Percentiles rank a stretch among this genome's conserved stretches.
Evolutionary conservation across 1,284 basidiomycete genomes (phyloP).

Genomic region (Marasmius tenuissimus): DNA sequence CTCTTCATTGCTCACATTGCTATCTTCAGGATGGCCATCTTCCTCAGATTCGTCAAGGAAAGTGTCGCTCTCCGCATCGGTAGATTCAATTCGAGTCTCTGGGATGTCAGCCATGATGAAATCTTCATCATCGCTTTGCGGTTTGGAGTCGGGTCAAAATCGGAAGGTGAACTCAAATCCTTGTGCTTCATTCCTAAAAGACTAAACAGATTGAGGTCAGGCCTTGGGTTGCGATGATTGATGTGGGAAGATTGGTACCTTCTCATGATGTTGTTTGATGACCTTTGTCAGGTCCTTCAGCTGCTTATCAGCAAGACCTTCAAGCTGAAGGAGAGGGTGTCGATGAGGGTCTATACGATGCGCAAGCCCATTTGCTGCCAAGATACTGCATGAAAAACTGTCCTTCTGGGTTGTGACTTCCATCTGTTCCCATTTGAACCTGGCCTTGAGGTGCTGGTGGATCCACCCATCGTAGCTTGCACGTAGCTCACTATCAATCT

Average conservation of each 20-base stretch:
- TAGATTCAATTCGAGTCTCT: neutral
- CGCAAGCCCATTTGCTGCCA: slow-evolving; percentile 1
- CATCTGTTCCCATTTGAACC: neutral
- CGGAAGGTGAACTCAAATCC: neutral
- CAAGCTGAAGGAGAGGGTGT: neutral
- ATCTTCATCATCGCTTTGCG: neutral
- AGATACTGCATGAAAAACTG: neutral
- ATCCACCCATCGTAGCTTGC: neutral
- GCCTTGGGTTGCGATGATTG: neutral
- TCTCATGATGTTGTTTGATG: neutral
- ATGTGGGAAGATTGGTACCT: neutral
- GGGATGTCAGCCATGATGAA: neutral
- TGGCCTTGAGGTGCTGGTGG: neutral
- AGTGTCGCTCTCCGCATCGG: no score
- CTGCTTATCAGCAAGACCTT: neutral
- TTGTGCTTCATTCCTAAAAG: neutral
- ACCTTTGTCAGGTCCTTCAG: neutral
- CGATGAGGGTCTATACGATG: neutral
- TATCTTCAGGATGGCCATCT: no score
- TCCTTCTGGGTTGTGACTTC: slow-evolving; percentile 1
- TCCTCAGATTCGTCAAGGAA: no score
- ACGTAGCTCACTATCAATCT: neutral
- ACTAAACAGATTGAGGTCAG: neutral
- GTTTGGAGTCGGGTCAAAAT: neutral
- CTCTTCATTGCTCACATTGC: no score